A percentile compares a stretch with the other conserved stretches of the same genome.
These are phyloP conservation scores for Prunus dulcis DNA, from an alignment of 306 rosid genomes.

Conservation along the genomic window DNA sequence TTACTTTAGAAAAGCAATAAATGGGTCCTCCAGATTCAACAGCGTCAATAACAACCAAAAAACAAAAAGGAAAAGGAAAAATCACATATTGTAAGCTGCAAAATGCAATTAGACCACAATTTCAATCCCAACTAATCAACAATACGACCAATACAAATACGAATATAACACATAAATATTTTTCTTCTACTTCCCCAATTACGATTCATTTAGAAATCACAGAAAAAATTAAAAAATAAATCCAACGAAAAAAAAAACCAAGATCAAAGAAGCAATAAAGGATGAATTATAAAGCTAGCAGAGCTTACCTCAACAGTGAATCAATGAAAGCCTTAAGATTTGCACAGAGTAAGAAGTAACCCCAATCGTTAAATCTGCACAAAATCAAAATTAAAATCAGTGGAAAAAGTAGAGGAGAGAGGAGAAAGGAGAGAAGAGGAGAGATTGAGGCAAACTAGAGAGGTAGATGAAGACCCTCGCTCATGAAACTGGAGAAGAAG, in stretches of 20 bases:
- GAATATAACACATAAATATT: not conserved
- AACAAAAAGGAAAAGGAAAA: not conserved
- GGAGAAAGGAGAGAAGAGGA: too few species aligned
- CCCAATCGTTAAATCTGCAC: too few species aligned
- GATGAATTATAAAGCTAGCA: not conserved
- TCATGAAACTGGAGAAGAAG: too few species aligned
- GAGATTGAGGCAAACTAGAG: too few species aligned
- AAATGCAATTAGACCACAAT: not conserved
- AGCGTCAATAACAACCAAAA: not conserved
- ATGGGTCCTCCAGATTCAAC: not conserved
- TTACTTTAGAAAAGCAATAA: not conserved
- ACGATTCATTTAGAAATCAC: not conserved
- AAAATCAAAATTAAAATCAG: too few species aligned
- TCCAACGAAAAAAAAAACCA: not conserved
- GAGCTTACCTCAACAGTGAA: slow-evolving; percentile 4
- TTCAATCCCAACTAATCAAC: not conserved
- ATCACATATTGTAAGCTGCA: too few species aligned
- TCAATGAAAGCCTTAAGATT: not conserved
- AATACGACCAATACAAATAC: not conserved
- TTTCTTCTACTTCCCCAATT: not conserved
- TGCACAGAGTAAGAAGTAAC: not conserved
- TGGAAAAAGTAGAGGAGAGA: too few species aligned
- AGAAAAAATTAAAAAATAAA: not conserved
- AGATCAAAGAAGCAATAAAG: not conserved
- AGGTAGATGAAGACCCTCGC: too few species aligned